These are phyloP conservation scores for Chaetothyriales sp. DNA, from an alignment of 2,329 filamentous ascomycete genomes.

Conservation along the genomic window DNA sequence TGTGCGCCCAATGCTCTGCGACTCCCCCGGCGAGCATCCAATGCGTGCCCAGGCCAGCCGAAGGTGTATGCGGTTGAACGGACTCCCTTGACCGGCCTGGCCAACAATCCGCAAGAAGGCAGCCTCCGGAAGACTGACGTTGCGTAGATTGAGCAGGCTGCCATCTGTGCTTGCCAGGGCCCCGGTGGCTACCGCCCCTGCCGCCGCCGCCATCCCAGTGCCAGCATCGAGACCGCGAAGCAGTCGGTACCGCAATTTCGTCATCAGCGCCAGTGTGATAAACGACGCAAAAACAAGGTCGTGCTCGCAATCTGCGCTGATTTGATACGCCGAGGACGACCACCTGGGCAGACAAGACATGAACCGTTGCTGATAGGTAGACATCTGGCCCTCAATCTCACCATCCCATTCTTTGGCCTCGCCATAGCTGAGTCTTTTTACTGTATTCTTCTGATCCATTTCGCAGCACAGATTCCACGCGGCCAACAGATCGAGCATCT, in stretches of 20 bases:
- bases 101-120: background rate
- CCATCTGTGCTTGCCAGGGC: background rate
- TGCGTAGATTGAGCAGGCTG: background rate
- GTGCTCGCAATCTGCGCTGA: background rate
- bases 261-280: background rate
- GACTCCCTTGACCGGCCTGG: background rate
- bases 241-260: background rate
- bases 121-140: background rate
- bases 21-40: background rate
- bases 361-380: background rate
- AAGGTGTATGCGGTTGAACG: background rate
- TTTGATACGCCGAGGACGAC: background rate
- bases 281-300: background rate
- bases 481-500: background rate
- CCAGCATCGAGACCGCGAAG: background rate
- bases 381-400: background rate
- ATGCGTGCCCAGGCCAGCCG: background rate
- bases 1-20: background rate
- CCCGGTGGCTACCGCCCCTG: too few relatives aligned
- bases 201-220: too few relatives aligned
- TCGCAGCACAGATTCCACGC: background rate
- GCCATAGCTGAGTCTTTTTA: background rate
- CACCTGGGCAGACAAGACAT: background rate
- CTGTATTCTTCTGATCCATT: background rate
- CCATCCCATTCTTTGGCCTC: background rate